Evolutionary conservation across 1,284 basidiomycete species (phyloP), one percentile per base, ranked within the genome.

Genomic region (Boletus sp.): DNA sequence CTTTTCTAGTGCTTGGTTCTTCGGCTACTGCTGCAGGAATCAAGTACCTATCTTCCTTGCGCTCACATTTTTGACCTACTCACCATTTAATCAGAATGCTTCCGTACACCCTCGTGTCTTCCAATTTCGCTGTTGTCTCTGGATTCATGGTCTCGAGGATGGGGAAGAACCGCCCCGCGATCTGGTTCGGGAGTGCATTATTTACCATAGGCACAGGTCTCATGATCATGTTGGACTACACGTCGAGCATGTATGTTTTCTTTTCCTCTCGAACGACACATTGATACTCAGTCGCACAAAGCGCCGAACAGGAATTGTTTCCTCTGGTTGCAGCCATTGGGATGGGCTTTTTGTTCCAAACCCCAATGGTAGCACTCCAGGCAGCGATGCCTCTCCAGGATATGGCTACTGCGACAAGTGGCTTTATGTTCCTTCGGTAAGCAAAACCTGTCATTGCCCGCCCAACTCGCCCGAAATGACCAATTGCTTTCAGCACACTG

Each of bases 331-430:
- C 84, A 4, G 81, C 84, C 4, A 20, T 85, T 3, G 88, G 88
- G 0, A 68, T 85, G 22, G 88, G 88, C 1, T 80, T 76, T 62
- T 67, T 90, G 39, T 88, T 88, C 79, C 85, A 87, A 73, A 80
- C 83, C 1, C 88, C 87, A 0, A 72, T 91, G 13, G 85, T 91
- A 56, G 86, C 78, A 22, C 71, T 92, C 16, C 90, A 92, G 74
- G 88, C 89, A 5, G 86, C 89, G 1, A 92, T 92, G 88, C 91
- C 90, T 1, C 66, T 89, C 27, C 85, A 85, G 62, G 89, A 92
- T 63, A 90, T 91, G 88, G 87, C 89, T 1, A 90, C 90, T 1
- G 85, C 82, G 56, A 91, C 91, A 0, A 76, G 81, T 1, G 84
- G 87, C 0, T 88, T 86, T 63, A 82, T 83, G 20, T 86, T 93